Evolutionary conservation across 1,284 basidiomycete species (phyloP), one percentile per base, ranked within the genome.

Genomic region (Ceratobasidium sp.): DNA sequence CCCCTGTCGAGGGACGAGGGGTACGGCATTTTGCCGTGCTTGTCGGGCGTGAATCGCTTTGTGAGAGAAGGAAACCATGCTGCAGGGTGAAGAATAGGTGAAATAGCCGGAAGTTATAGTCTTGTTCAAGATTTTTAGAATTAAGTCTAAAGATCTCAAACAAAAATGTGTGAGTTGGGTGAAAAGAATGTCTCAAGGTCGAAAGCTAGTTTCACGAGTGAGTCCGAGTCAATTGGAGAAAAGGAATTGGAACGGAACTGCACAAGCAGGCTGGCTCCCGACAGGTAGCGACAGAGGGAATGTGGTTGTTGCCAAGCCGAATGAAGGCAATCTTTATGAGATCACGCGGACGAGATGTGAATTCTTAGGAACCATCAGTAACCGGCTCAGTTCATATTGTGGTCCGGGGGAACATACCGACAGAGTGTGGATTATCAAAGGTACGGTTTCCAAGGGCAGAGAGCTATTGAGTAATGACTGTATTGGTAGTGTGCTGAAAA

Each of bases 321-420:
- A 33, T n/a, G 53, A 67, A 67, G 53, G 52, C 29, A 47, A 67
- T 67, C 42, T 50, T 23, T 25, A 25, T 25, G n/a, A 21, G 14
- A 16, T 50, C 47, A 50, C 47, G 47, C 47, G 47, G 23, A 47
- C 52, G 52, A 47, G 64, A 49, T 56, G 62, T 14, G 42, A 54
- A 49, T 25, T 23, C 8, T 42, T 41, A 56, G 64, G 64, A 27
- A 25, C 41, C 19, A 67, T 67, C 53, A 56, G 64, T 54, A 56
- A 67, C 64, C 47, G 42, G 29, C 42, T 30, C 30, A 46, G 29
- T 27, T 30, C 30, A 46, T 67, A 67, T 56, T 60, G 21, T 36
- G 25, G 33, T 44, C 33, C 11, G 27, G 47, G 16, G 53, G 39
- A 29, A 11, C 64, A 56, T 56, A 67, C 64, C 64, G 56, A 49